Conservation (phyloP, 495 filamentous ascomycete genomes). For the Hamigera avellanea region DNA sequence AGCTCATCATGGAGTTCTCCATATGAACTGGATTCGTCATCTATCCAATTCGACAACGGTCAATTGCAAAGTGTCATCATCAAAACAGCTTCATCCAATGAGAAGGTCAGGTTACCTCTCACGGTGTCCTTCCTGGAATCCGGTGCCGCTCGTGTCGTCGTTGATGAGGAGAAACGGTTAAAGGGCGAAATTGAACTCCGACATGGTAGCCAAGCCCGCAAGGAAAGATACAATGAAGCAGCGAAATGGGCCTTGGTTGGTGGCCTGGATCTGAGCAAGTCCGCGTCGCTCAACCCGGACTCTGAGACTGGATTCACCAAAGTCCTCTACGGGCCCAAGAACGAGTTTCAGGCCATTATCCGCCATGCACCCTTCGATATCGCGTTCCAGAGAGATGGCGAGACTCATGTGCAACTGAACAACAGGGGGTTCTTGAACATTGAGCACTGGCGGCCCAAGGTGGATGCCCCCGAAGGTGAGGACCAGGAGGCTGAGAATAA, state of each 20-base stretch:
- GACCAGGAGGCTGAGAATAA: constrained; percentile 62
- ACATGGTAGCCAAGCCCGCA: constrained; percentile 71
- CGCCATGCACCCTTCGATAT: constrained; percentile 71
- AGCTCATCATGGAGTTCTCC: constrained; percentile 66
- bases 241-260: constrained; percentile 81
- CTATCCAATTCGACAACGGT: constrained; percentile 66
- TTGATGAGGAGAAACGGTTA: constrained; percentile 84
- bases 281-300: constrained; percentile 47
- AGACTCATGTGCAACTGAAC: constrained; percentile 80
- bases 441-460: constrained; percentile 91
- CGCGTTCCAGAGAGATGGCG: constrained; percentile 72
- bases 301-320: constrained; percentile 51
- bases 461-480: constrained; percentile 49
- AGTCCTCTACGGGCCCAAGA: constrained; percentile 68
- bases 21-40: constrained; percentile 62
- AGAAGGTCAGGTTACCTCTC: constrained; percentile 66
- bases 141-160: constrained; percentile 69
- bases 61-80: constrained; percentile 66
- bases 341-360: constrained; percentile 69
- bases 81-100: constrained; percentile 57
- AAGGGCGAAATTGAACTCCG: constrained; percentile 83
- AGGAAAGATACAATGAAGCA: constrained; percentile 88
- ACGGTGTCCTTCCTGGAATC: constrained; percentile 80
- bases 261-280: constrained; percentile 55
- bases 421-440: constrained; percentile 77